These are phyloP conservation scores for Tieghemostelium lacteum DNA, from an alignment of 78 protist genomes.

Conservation along the genomic window DNA sequence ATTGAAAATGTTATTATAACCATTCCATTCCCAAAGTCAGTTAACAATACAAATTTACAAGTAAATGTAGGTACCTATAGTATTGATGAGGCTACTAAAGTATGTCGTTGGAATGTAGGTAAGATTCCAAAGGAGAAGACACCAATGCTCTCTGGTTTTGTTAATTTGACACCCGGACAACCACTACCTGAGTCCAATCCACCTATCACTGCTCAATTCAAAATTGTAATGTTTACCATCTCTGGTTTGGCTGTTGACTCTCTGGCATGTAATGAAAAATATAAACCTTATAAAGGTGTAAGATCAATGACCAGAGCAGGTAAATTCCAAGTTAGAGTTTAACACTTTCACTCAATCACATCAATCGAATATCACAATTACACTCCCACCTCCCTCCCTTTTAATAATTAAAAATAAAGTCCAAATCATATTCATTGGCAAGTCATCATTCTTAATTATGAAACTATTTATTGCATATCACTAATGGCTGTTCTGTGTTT, in stretches of 20 bases:
- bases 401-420: too few relatives aligned
- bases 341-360: slow-evolving; percentile 16
- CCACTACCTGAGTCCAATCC: slow-evolving; percentile 61
- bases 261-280: slow-evolving; percentile 78
- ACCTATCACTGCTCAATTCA: slow-evolving; percentile 45
- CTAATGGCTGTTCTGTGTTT: too few relatives aligned
- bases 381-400: too few relatives aligned
- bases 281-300: slow-evolving; percentile 91
- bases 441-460: too few relatives aligned
- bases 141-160: slow-evolving; percentile 70
- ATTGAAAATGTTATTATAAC: slow-evolving; percentile 83
- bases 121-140: slow-evolving; percentile 79
- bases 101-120: slow-evolving; percentile 79
- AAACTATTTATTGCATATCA: too few relatives aligned
- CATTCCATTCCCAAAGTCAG: slow-evolving; percentile 85
- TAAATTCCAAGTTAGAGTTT: slow-evolving; percentile 84
- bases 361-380: too few relatives aligned
- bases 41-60: slow-evolving; percentile 56
- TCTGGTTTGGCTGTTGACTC: slow-evolving; percentile 56
- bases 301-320: slow-evolving; percentile 85
- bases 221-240: slow-evolving; percentile 31
- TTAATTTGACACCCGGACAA: slow-evolving; percentile 27
- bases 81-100: slow-evolving; percentile 80
- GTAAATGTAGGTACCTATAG: slow-evolving; percentile 61
- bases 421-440: too few relatives aligned